phyloP scores from a whole-genome alignment of 2,329 filamentous ascomycete species.

The Stachybotrys elegans region DNA sequence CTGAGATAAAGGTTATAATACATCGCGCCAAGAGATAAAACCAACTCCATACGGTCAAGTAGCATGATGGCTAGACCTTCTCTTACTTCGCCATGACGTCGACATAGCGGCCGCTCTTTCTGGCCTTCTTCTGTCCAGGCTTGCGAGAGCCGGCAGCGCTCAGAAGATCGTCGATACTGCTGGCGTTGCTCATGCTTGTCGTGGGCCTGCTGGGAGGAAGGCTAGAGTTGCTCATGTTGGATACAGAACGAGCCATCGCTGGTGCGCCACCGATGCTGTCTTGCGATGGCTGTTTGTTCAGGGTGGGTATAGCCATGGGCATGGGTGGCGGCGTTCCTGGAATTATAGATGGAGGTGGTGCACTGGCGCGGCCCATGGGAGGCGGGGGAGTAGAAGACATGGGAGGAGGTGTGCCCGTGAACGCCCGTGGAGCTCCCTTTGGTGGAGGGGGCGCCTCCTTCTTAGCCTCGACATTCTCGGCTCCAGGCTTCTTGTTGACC shows the following conservation, averaged over 20 bases:
- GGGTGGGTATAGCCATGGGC: constrained; percentile 20
- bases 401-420: constrained; percentile 48
- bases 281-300: constrained; percentile 28
- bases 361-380: constrained; percentile 20
- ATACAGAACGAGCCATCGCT: constrained; percentile 44
- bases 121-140: constrained; percentile 59
- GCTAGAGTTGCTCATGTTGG: constrained; percentile 38
- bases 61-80: too few relatives aligned
- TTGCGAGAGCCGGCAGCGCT: constrained; percentile 69
- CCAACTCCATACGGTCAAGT: too few relatives aligned
- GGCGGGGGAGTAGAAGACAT: constrained; percentile 26
- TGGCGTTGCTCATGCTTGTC: constrained; percentile 86
- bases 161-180: constrained; percentile 88
- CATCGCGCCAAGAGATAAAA: too few relatives aligned
- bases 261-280: constrained; percentile 29
- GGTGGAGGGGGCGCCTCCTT: constrained; percentile 77
- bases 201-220: constrained; percentile 64
- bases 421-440: constrained; percentile 50
- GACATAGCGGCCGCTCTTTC: constrained; percentile 84
- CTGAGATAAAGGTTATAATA: too few relatives aligned
- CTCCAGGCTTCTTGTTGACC: constrained; percentile 90
- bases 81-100: constrained; percentile 85
- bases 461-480: constrained; percentile 54
- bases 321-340: constrained; percentile 20
- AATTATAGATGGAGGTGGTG: constrained; percentile 21